Base-by-base conservation (phyloP, 805 yeast species). In the Candida hispaniensis region DNA sequence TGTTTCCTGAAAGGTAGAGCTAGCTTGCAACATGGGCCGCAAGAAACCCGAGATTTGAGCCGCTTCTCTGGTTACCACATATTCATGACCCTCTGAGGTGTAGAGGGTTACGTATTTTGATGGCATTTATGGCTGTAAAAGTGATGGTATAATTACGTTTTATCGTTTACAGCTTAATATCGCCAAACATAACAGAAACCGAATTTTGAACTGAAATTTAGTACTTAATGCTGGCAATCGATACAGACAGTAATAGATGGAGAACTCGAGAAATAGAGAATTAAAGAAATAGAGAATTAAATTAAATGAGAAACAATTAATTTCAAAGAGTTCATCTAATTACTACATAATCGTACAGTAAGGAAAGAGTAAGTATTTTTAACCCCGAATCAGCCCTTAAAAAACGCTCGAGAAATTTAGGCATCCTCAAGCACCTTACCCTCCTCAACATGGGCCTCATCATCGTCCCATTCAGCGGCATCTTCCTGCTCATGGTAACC, bases 11-110 rank as follows among this genome's bases (percentile, higher is more conserved):
- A 69, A 71, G 34, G 50, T 49, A 8, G 47, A 43, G 33, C 52
- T 46, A 21, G 42, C 43, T 16, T 18, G 25, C 10, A 63, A 50
- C 79, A 80, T 65, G 23, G 72, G 67, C 24, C 62, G 59, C 27
- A 79, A 55, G 0, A 81, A 75, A 0, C 78, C 75, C 6, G 82
- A 73, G 2, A 82, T 71, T 54, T 66, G 58, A 0, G 95, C 95
- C 1, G 85, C 86, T 15, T 80, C 86, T 38, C 73, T 67, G 10
- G 73, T 52, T 2, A 86, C 59, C 13, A 72, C 61, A 48, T 70
- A 78, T 41, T 65, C 69, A 48, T 67, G 71, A 5, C 75, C 74
- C 47, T 85, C 94, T 6, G 75, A 66, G 1, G 94, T 79, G 2
- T 80, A 68, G 21, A 88, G 60, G 6, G 77, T 75, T 6, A 85